Evolutionary conservation across 2,329 filamentous ascomycete species (phyloP), one percentile per base, ranked within the genome.

Genomic region (Aureobasidium pullulans): DNA sequence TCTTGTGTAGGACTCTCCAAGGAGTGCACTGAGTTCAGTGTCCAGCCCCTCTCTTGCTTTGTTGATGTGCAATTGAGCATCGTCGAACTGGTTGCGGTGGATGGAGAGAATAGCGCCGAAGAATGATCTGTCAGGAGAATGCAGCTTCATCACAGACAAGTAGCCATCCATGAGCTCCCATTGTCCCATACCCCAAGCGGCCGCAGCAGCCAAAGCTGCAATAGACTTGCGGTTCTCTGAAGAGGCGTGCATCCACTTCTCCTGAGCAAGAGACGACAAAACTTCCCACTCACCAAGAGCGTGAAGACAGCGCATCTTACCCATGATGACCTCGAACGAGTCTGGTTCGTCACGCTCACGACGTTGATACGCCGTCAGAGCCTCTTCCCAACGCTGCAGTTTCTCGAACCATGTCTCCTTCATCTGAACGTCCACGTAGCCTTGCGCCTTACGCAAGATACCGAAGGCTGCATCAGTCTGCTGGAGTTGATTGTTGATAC

Each of bases 341-440:
- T 69, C 63, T 10, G 80, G 79, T 62, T 86, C 83, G 32, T 84
- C 83, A 32, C 90, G 80, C 64, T 96, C 93, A 46, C 93, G 88
- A 69, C 90, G 87, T 67, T 94, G 89, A 70, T 97, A 97, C 49
- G 94, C 95, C 47, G 87, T 85, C 59, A 99, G 79, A 2, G 94
- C 94, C 73, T 99, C 95, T 65, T 99, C 95, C 95, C 95, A 99
- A 61, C 94, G 86, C 72, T 97, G 91, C 49, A 99, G 78, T 76
- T 96, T 97, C 74, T 99, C 95, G 66, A 96, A 99, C 94, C 94
- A 99, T 0, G 92, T 96, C 75, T 99, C 94, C 62, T 96, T 90
- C 52, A 99, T 81, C 69, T 96, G 90, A 32, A 99, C 96, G 69
- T 99, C 94, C 66, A 90, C 89, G 72, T 97, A 99, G 44, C 90